Base-by-base conservation (phyloP, 1,284 basidiomycete species). In the Ceratobasidium sp. region DNA sequence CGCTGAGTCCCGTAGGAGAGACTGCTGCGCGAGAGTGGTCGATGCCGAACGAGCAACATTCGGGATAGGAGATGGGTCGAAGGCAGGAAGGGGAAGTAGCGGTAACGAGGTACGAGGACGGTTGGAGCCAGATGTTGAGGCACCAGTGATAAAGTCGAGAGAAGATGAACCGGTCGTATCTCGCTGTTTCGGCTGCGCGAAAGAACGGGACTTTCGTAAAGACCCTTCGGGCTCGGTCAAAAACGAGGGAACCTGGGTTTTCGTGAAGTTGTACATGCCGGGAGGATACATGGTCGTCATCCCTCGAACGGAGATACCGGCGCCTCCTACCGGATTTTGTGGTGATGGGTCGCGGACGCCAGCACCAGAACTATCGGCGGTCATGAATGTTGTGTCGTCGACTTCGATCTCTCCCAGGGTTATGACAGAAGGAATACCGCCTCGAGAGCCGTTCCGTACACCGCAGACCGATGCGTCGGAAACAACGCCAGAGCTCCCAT, bases 241-340 rank as follows among this genome's bases (percentile, higher is more conserved):
- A 35, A 71, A 50, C 2, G 57, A 59, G 2, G 57, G 57, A 18
- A 61, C 32, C 38, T 50, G 30, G 8, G 57, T 61, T 38, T 71
- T 71, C 16, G 69, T 71, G 38, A 71, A 47, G 57, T 71, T 71
- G 57, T 59, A 71, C 69, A 71, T 71, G 7, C 69, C 69, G n/a
- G 69, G 69, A 7, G 57, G 69, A 30, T 71, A 71, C 30, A 41
- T 11, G 9, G 69, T 71, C 6, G 69, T 71, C 57, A 71, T 71
- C 9, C 69, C 69, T 13, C 69, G 55, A 6, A 57, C 35, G 11
- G 69, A 67, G n/a, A 43, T 38, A 18, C 50, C 35, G 9, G 63
- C 23, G 13, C 30, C 59, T 18, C 7, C 58, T 3, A 23, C 5
- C 7, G 30, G 23, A 26, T 26, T 26, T 30, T 26, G 18, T 5